Percentiles rank a stretch among this genome's conserved stretches.
phyloP scores from a whole-genome alignment of 1,139 yeast species.

The Torulaspora pretoriensis region DNA sequence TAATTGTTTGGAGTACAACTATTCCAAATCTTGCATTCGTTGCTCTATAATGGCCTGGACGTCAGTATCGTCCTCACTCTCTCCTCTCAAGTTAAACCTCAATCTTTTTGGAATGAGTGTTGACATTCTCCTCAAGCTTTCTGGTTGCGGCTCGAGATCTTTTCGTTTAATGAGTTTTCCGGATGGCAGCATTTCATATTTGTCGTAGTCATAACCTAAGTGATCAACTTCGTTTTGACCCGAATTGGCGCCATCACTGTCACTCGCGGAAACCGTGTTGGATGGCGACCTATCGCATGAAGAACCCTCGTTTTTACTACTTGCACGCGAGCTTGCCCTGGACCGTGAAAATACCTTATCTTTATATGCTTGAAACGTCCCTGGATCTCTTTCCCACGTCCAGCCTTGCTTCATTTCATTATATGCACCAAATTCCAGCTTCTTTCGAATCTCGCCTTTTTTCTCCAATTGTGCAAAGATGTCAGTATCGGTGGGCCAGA shows the following conservation, averaged over 20 bases:
- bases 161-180: conserved; percentile 55
- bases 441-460: conserved; percentile 59
- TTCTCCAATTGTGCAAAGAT: conserved; percentile 73
- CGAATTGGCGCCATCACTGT: conserved; percentile 26
- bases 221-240: conserved; percentile 50
- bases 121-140: conserved; percentile 6
- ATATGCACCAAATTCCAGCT: conserved; percentile 69
- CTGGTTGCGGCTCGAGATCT: conserved; percentile 13
- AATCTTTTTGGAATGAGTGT: conserved; percentile 35
- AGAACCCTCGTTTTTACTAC: conserved; percentile 10
- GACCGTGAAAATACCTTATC: conserved; percentile 22
- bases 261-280: conserved; percentile 19
- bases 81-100: conserved; percentile 34
- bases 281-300: conserved; percentile 23
- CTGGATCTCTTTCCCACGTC: conserved; percentile 49
- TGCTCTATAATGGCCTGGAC: conserved; percentile 57
- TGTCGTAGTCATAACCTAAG: conserved; percentile 23
- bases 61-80: conserved; percentile 44
- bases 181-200: conserved; percentile 61
- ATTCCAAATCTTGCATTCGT: conserved; percentile 46
- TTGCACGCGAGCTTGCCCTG: conserved; percentile 13
- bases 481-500: conserved; percentile 73
- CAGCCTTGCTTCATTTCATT: conserved; percentile 77
- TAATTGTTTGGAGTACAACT: neutral
- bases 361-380: conserved; percentile 30